Base-by-base conservation (phyloP, 768 basidiomycete genomes). In the Amanita molliuscula region DNA sequence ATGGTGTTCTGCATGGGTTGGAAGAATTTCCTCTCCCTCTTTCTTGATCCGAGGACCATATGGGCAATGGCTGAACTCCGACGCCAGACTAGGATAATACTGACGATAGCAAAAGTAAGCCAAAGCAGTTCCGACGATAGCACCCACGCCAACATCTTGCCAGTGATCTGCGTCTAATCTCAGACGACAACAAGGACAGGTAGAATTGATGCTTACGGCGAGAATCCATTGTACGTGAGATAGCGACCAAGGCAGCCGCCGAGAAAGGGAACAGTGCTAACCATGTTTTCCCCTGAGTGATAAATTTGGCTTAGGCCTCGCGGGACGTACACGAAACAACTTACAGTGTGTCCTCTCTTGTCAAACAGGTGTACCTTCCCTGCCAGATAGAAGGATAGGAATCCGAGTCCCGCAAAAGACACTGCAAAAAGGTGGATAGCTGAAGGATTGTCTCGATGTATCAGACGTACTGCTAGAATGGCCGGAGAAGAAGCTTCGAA, bases 301-400 rank as follows among this genome's bases (percentile, higher is more conserved):
- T 52, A 40, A 34, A n/a, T 37, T 44, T 21, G 42, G 26, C 15
- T 18, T 51, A 31, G 47, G 47, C n/a, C 50, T 28, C 16, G 38
- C 33, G 5, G 28, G 23, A 47, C 37, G 31, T 9, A 43, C 25
- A 52, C 31, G 36, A 33, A 21, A 33, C 33, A 48, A 64, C 76
- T 49, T 62, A 85, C 79, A 50, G 78, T 67, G 60, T 90, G 78
- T 3, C 92, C 93, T 41, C 79, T 74, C 21, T 70, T 72, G 61
- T 96, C 92, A 54, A 92, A 95, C 4, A 98, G 67, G 59, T 94
- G 93, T 58, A 95, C 68, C 65, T 98, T 97, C 2, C 94, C 96
- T 9, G 89, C 87, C 5, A 94, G 67, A 62, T 96, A 98, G 55
- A 88, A 83, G 1, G 85, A 71, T 35, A 98, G 71, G 67, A 93